These are phyloP conservation scores for Protomyces inouyei DNA, from an alignment of 1,139 yeast species.

Conservation along the genomic window DNA sequence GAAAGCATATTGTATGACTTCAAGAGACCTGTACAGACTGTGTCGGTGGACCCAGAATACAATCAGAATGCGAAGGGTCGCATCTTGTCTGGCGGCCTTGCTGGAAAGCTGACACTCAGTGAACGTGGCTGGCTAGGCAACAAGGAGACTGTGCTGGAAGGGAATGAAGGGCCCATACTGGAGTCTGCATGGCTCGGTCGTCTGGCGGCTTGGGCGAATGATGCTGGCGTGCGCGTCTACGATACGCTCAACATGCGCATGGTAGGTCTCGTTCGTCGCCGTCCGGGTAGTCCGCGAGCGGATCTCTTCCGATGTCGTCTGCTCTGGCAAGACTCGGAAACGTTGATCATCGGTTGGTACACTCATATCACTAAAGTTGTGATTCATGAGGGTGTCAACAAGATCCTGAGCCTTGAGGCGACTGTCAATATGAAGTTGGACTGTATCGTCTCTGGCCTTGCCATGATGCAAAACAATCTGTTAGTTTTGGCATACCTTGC, in stretches of 20 bases:
- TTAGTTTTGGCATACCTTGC: constrained; percentile 49
- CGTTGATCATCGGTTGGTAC: constrained; percentile 80
- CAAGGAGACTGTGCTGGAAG: constrained; percentile 62
- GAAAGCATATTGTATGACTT: constrained; percentile 52
- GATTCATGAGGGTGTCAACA: constrained; percentile 37
- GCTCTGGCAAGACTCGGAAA: constrained; percentile 60
- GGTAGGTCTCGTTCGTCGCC: constrained; percentile 47
- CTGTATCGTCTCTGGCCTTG: constrained; percentile 69
- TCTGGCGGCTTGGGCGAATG: constrained; percentile 78
- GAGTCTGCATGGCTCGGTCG: constrained; percentile 60
- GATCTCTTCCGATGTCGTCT: constrained; percentile 83
- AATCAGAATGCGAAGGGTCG: constrained; percentile 53
- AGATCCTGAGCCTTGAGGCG: constrained; percentile 11
- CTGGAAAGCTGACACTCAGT: constrained; percentile 73
- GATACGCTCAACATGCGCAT: constrained; percentile 32
- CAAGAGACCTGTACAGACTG: constrained; percentile 82
- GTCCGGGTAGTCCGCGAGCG: constrained; percentile 60
- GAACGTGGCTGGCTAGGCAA: constrained; percentile 83
- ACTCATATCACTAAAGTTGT: constrained; percentile 69
- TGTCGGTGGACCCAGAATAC: constrained; percentile 71
- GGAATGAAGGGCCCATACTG: constrained; percentile 67
- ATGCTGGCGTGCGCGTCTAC: constrained; percentile 42
- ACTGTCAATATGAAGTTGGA: constrained; percentile 46
- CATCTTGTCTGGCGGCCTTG: constrained; percentile 75
- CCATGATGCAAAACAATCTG: constrained; percentile 62